Conservation (phyloP, 169 alveolate genomes). For the Plasmodium gonderi region DNA sequence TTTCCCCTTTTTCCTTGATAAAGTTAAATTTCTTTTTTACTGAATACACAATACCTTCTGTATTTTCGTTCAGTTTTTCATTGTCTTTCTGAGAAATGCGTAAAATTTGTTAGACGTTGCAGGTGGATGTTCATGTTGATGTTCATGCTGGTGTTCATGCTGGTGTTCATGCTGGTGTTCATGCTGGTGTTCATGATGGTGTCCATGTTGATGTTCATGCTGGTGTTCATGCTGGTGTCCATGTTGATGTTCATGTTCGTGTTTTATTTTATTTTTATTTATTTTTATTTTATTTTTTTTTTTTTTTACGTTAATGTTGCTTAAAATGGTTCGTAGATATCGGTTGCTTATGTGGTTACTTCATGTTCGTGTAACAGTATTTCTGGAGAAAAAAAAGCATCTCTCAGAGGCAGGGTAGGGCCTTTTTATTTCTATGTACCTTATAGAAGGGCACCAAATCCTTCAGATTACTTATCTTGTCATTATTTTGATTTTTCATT, state of each 20-base stretch:
- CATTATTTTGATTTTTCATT: constrained; percentile 64
- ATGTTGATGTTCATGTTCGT: too few species aligned
- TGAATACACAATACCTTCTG: constrained; percentile 61
- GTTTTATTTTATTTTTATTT: neutral
- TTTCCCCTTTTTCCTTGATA: constrained; percentile 55
- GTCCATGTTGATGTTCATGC: too few species aligned
- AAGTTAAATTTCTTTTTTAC: constrained; percentile 56
- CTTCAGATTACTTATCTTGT: constrained; percentile 41
- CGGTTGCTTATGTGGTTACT: neutral
- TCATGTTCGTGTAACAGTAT: neutral
- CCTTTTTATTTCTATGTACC: neutral
- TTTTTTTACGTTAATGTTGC: neutral
- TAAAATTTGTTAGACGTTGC: too few species aligned
- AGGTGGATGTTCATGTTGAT: neutral
- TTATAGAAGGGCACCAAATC: constrained; percentile 68
- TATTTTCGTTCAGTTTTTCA: constrained; percentile 66
- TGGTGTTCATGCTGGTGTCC: too few species aligned
- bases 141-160: neutral
- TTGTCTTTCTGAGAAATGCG: constrained; percentile 74
- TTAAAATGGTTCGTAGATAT: neutral
- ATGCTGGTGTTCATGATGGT: too few species aligned
- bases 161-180: too few species aligned
- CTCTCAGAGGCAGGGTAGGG: too few species aligned
- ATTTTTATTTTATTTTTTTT: neutral
- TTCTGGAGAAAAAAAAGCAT: too few species aligned